These are phyloP conservation scores for Colletotrichum agaves DNA, from an alignment of 2,329 filamentous ascomycete species.

Conservation along the genomic window DNA sequence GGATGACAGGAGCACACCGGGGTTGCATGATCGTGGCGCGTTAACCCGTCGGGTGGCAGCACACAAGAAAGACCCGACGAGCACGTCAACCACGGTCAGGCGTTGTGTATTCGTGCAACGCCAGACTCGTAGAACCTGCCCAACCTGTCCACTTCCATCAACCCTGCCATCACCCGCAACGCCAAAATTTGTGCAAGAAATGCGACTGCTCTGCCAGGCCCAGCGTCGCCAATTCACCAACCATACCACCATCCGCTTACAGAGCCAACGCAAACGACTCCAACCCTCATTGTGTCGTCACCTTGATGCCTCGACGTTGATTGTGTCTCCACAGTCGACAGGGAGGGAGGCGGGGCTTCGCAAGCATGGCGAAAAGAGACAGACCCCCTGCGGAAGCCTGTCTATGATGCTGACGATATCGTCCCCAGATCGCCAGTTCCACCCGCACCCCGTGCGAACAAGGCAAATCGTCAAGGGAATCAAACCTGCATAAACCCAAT, in stretches of 20 bases:
- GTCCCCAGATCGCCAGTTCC: background rate
- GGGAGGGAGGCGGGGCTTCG: background rate
- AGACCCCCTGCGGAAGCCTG: background rate
- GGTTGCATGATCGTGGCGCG: slow-evolving; percentile 24
- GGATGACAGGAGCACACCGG: background rate
- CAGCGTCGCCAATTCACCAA: background rate
- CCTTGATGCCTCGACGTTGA: background rate
- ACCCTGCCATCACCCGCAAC: background rate
- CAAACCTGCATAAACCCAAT: background rate
- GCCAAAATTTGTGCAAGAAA: background rate
- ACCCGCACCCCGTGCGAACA: background rate
- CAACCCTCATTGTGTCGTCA: background rate
- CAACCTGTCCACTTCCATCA: background rate
- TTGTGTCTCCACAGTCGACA: background rate
- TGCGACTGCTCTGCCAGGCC: background rate
- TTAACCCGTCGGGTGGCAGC: background rate
- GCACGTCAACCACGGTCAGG: background rate
- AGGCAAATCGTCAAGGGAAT: background rate
- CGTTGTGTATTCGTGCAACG: background rate
- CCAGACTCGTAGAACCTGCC: slow-evolving; percentile 3
- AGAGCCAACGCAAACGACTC: background rate
- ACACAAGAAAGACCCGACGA: background rate
- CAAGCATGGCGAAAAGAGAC: background rate
- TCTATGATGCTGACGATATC: background rate
- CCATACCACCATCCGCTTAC: background rate